Base-by-base conservation (phyloP, 345 rosid genomes). In the Viola odorata region DNA sequence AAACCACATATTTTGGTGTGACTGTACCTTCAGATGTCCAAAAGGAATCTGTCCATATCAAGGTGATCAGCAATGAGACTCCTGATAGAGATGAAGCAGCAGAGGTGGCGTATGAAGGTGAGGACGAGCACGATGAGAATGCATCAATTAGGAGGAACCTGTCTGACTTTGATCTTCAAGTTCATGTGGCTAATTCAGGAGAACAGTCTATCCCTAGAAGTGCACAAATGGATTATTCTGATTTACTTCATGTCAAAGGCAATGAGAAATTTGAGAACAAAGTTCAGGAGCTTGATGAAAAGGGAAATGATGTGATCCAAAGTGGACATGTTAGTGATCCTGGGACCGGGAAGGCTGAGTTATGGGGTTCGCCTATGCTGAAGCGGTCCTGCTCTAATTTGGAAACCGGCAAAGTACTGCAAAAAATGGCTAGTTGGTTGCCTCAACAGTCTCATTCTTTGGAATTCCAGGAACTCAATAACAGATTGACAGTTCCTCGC, bases 251-350 rank as follows among this genome's bases (percentile, higher is more conserved):
- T n/a, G 44, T 64, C 58, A 67, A 59, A 47, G 52, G 45, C 48
- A 58, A 55, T 60, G 63, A 62, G 10, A 62, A 64, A 17, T 16
- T 11, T 8, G 45, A 45, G 41, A 49, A 76, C 49, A 61, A 40
- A 47, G 61, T 53, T 36, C 64, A 63, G 67, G 58, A 68, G 15
- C 65, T 62, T 16, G 62, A 0, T 5, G 73, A 67, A 56, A 69
- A 66, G 54, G 71, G 53, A 14, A 50, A 51, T 57, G 79, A 75
- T 37, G 39, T 54, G 32, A 52, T 75, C 0, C 78, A 77, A 68
- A 75, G 75, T 57, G 96, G 95, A 5, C 91, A 89, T 74, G 74
- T 83, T 44, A 94, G 97, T 64, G 99, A 94, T 76, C 97, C 97
- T 0, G 96, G 97, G 52, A 69, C 74, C 52, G 72, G 82, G 41